These are phyloP conservation scores for Botrytis paeoniae DNA, from an alignment of 2,329 filamentous ascomycete species.

Conservation along the genomic window DNA sequence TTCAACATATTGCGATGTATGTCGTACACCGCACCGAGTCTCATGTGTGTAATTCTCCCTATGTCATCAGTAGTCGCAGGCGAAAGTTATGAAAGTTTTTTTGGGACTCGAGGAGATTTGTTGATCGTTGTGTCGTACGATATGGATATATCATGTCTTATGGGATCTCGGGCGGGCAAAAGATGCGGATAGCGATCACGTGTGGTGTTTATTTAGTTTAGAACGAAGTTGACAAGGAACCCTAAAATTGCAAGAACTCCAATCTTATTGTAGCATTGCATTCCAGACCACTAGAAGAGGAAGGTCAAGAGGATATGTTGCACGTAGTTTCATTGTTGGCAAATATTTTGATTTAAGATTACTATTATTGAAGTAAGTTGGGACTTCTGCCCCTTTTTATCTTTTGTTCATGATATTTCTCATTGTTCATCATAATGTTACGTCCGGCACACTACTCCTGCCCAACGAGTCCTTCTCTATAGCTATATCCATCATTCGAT, in stretches of 20 bases:
- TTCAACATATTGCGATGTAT: constrained; percentile 30
- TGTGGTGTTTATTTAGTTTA: constrained; percentile 23
- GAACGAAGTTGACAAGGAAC: constrained; percentile 16
- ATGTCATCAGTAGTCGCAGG: constrained; percentile 10
- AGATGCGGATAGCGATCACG: constrained; percentile 31
- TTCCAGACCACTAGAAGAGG: constrained; percentile 4
- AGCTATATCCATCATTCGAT: constrained; percentile 81
- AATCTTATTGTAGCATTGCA: constrained; percentile 12
- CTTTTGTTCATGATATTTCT: constrained; percentile 16
- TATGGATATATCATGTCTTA: constrained; percentile 30
- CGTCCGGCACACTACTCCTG: constrained; percentile 34
- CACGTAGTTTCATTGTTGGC: constrained; percentile 6
- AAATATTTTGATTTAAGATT: constrained; percentile 15
- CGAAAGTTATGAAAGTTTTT: constrained; percentile 16
- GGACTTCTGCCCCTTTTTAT: constrained; percentile 5
- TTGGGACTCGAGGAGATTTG: constrained; percentile 21
- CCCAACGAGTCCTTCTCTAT: constrained; percentile 58
- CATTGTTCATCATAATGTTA: constrained; percentile 23
- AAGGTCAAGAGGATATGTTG: background rate
- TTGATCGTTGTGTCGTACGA: constrained; percentile 31
- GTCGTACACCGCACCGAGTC: constrained; percentile 20
- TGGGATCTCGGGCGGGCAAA: constrained; percentile 27
- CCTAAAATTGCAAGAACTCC: constrained; percentile 9
- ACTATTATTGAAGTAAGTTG: constrained; percentile 8
- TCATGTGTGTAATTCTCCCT: constrained; percentile 2